Evolutionary conservation across 371 early-diverging fungal species (phyloP).

Genomic region (Synchytrium microbalum): DNA sequence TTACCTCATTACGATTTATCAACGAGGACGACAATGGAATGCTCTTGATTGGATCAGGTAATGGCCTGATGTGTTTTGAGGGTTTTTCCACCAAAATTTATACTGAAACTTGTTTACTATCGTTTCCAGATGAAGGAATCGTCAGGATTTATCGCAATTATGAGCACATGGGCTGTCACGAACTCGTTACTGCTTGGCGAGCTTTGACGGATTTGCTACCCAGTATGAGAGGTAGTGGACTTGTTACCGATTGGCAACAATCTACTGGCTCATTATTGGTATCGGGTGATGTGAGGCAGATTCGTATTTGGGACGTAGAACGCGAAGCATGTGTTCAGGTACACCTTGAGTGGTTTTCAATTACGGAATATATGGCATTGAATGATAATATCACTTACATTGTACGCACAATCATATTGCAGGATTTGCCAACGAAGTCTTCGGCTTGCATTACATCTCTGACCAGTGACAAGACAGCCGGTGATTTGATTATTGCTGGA

Average conservation of each 20-base stretch:
- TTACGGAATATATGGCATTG: not conserved
- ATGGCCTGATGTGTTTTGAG: not conserved
- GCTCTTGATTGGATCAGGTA: conserved; percentile 72
- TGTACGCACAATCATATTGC: too few relatives aligned
- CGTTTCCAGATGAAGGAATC: conserved; percentile 63
- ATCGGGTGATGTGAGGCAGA: conserved; percentile 62
- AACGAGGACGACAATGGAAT: conserved; percentile 84
- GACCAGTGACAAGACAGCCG: conserved; percentile 57
- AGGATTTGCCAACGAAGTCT: conserved; percentile 67
- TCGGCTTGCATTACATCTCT: conserved; percentile 57
- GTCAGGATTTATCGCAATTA: conserved; percentile 69
- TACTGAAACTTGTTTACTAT: not conserved
- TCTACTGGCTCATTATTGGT: conserved; percentile 56
- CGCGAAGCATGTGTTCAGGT: conserved; percentile 64
- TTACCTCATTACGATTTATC: conserved; percentile 72
- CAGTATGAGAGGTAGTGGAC: conserved; percentile 44
- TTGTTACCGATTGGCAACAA: conserved; percentile 78
- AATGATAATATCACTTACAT: not conserved
- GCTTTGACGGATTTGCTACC: conserved; percentile 62
- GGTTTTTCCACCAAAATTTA: conserved; percentile 3
- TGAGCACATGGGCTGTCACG: conserved; percentile 50
- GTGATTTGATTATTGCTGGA: conserved; percentile 66
- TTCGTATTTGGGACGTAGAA: conserved; percentile 80
- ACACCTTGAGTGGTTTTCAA: conserved; percentile 13
- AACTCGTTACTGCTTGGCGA: conserved; percentile 68